Percentiles rank a stretch among this genome's conserved stretches.
These are phyloP conservation scores for Luffa acutangula DNA, from an alignment of 306 rosid species.

Conservation along the genomic window DNA sequence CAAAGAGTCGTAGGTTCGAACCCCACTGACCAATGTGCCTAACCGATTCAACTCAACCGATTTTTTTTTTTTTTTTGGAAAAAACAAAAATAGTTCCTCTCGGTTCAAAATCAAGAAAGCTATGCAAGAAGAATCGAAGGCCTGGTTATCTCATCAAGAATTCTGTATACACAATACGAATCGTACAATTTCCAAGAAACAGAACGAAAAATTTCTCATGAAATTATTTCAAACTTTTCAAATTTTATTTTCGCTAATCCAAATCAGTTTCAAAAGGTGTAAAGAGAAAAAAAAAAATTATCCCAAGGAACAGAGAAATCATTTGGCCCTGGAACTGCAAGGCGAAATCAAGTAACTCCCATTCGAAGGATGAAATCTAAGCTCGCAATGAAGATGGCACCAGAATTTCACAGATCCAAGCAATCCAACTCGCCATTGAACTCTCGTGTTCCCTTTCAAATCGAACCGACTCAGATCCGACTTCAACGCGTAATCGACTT, in stretches of 20 bases:
- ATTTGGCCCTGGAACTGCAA: conserved; percentile 59
- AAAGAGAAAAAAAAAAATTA: background rate
- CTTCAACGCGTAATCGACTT: conserved; percentile 37
- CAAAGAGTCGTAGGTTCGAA: too few relatives aligned
- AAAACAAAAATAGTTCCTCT: too few relatives aligned
- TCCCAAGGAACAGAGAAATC: background rate
- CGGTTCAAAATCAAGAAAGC: too few relatives aligned
- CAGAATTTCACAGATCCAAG: conserved; percentile 50
- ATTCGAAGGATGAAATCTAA: conserved; percentile 45
- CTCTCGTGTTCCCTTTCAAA: conserved; percentile 40
- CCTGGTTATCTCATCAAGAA: background rate
- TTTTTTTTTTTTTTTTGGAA: too few relatives aligned
- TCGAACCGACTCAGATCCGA: conserved; percentile 29
- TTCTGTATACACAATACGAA: background rate
- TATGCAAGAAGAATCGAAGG: background rate
- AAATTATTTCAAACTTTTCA: background rate
- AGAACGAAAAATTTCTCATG: background rate
- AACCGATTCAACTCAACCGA: too few relatives aligned
- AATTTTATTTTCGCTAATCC: background rate
- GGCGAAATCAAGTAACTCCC: conserved; percentile 37
- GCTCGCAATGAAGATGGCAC: conserved; percentile 46
- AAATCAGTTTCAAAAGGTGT: background rate
- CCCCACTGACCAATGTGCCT: too few relatives aligned
- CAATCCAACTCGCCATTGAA: conserved; percentile 51
- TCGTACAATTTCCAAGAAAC: background rate